Evolutionary conservation across 495 filamentous ascomycete species (phyloP), one percentile per base, ranked within the genome.

Genomic region (Recurvomyces mirabilis): DNA sequence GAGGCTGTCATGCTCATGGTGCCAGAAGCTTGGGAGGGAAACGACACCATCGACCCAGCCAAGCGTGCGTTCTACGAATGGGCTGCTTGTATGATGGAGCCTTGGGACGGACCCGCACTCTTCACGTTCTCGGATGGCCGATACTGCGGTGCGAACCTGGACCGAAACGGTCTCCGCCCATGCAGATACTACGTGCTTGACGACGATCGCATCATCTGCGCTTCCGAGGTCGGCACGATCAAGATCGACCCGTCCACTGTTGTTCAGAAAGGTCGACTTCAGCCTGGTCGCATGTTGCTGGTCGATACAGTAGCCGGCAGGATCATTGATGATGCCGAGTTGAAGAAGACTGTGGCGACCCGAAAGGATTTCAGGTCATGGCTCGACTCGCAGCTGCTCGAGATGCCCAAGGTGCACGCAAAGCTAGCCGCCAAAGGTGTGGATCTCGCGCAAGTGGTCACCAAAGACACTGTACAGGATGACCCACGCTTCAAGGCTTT

Each of bases 1-100:
- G 91, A 99, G 63, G 93, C 91, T 14, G 82, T 99, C 49, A 96
- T 99, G 91, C 73, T 99, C 52, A 93, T 99, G 87, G 86, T 99
- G 41, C 91, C 91, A 3, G 91, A 99, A 61, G 89, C 91, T 31
- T 99, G 91, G 91, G 87, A 99, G 69, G 93, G 87, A 50, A 95
- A 96, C 62, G 63, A 76, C 15, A 69, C 76, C 38, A 93, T 96
- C 81, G 87, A 95, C 55, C 87, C 91, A 18, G 81, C 82, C 62
- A 99, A 96, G 68, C 84, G 89, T 22, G 89, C 91, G 29, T 99
- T 95, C 67, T 99, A 99, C 65, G 91, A 99, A 63, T 99, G 91
- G 91, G 91, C 91, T 49, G 89, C 87, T 33, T 99, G 91, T 66
- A 82, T 94, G 71, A 99, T 99, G 91, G 91, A 99, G 68, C 89